Percentiles rank a stretch among this genome's conserved stretches.
phyloP scores from a whole-genome alignment of 306 rosid genomes.

The Castanea sativa region DNA sequence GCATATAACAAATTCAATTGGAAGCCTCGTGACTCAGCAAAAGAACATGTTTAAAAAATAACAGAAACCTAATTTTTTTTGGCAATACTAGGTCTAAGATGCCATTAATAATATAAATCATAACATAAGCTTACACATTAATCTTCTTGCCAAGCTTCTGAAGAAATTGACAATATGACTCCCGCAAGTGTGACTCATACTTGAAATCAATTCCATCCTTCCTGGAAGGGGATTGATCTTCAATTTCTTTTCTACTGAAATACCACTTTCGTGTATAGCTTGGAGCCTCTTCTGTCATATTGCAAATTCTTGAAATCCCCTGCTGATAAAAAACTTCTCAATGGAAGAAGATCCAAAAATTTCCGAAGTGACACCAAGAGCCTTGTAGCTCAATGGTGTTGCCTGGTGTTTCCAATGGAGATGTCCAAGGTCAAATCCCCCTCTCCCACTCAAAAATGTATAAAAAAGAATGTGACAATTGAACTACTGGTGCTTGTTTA shows the following conservation, averaged over 20 bases:
- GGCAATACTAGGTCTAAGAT: not conserved
- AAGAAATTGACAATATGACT: constrained; percentile 43
- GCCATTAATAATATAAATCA: not conserved
- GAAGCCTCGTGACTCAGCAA: no score
- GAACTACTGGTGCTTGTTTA: not conserved
- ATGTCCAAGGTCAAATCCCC: no score
- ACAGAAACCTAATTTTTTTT: not conserved
- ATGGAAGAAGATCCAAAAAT: not conserved
- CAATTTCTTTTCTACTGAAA: constrained; percentile 44
- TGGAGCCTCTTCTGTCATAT: constrained; percentile 20
- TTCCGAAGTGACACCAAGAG: not conserved
- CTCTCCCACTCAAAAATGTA: no score
- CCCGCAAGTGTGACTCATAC: constrained; percentile 42
- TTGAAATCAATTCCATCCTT: constrained; percentile 42
- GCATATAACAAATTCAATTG: no score
- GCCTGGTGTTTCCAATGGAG: no score
- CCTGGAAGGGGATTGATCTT: constrained; percentile 43
- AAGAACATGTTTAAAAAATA: not conserved
- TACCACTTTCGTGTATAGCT: constrained; percentile 29
- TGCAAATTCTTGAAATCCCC: constrained; percentile 19
- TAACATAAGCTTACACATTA: constrained; percentile 40
- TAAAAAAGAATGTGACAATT: not conserved
- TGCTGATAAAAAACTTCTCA: constrained; percentile 12
- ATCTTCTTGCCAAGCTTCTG: constrained; percentile 47
- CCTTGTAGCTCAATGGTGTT: no score